A percentile compares a stretch with the other conserved stretches of the same genome.
phyloP scores from a whole-genome alignment of 495 filamentous ascomycete genomes.

The Penicillium simplicissimum region DNA sequence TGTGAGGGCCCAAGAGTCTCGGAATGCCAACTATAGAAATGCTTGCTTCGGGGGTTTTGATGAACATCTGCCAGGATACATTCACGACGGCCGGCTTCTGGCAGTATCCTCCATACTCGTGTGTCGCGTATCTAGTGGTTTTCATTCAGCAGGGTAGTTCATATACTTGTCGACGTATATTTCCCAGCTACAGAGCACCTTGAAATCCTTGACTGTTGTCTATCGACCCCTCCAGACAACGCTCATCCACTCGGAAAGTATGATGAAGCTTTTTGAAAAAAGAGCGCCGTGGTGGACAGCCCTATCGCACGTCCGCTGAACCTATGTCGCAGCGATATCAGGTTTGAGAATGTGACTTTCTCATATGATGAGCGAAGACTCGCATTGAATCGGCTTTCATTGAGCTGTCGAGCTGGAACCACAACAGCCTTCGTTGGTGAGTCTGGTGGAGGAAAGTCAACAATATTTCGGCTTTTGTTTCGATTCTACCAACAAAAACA shows the following conservation, averaged over 20 bases:
- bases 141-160: constrained; percentile 66
- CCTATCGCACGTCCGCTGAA: constrained; percentile 47
- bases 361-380: constrained; percentile 73
- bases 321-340: constrained; percentile 65
- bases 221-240: constrained; percentile 81
- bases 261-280: constrained; percentile 60
- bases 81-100: constrained; percentile 79
- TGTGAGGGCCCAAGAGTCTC: constrained; percentile 65
- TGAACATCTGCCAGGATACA: constrained; percentile 80
- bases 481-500: constrained; percentile 74
- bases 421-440: constrained; percentile 86
- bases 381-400: constrained; percentile 67
- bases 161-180: constrained; percentile 73
- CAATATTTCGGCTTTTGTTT: constrained; percentile 79
- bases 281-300: constrained; percentile 69
- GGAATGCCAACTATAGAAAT: constrained; percentile 72
- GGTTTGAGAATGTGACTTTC: constrained; percentile 75
- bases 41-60: constrained; percentile 69
- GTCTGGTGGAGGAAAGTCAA: constrained; percentile 84
- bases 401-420: constrained; percentile 71
- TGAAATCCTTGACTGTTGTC: constrained; percentile 87
- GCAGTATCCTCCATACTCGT: constrained; percentile 73
- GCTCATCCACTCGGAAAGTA: constrained; percentile 70
- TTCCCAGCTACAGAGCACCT: constrained; percentile 72
- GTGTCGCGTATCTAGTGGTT: constrained; percentile 69